phyloP scores from a whole-genome alignment of 2,329 filamentous ascomycete genomes.

The Didymellaceae sp. region DNA sequence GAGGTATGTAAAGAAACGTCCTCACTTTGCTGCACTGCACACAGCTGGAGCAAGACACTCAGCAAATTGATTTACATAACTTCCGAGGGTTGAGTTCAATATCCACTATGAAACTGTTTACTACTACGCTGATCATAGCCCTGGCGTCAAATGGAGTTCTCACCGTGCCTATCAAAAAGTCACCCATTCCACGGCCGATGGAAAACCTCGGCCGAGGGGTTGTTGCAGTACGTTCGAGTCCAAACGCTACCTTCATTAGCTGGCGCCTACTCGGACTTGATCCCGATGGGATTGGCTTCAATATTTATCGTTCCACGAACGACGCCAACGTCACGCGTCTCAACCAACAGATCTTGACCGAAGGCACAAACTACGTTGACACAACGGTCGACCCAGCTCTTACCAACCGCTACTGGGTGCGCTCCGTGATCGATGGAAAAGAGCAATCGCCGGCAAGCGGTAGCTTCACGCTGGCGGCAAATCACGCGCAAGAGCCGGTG shows the following conservation, averaged over 20 bases:
- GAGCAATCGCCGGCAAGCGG: constrained; percentile 12
- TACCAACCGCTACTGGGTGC: constrained; percentile 7
- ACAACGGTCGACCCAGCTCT: background rate
- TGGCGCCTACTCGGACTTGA: constrained; percentile 18
- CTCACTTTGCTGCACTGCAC: no score
- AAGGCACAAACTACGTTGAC: constrained; percentile 17
- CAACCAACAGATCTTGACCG: constrained; percentile 5
- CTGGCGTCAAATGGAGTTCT: background rate
- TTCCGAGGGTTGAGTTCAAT: no score
- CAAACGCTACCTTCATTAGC: constrained; percentile 6
- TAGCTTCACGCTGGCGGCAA: constrained; percentile 9
- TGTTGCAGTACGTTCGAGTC: constrained; percentile 6
- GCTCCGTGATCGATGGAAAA: constrained; percentile 8
- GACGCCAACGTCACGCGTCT: constrained; percentile 1
- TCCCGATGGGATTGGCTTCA: constrained; percentile 12
- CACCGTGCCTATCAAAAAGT: background rate
- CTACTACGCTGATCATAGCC: background rate
- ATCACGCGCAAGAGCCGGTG: constrained; percentile 7
- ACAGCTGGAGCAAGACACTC: no score
- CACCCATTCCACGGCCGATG: constrained; percentile 4
- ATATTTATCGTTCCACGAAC: constrained; percentile 12
- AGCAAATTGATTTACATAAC: no score
- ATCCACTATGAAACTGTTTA: background rate
- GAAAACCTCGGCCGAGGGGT: constrained; percentile 13
- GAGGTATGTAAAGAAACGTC: background rate